Base-by-base conservation (phyloP, 768 basidiomycete genomes). In the Boletus vermiculosoides region DNA sequence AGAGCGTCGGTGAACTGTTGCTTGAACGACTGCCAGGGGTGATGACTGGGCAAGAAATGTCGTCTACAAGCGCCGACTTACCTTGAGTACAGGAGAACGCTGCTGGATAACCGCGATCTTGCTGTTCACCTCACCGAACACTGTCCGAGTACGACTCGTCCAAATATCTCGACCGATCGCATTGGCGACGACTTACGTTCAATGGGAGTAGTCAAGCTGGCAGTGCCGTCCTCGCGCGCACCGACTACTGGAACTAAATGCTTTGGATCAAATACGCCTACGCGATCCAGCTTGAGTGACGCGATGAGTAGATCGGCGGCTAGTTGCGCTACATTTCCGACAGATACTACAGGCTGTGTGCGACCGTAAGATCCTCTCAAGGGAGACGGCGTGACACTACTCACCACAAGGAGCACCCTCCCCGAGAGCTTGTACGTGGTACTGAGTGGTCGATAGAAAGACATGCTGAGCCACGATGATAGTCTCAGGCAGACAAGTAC, bases 291-390 rank as follows among this genome's bases (percentile, higher is more conserved):
- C 31, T 76, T 77, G 46, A 90, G 75, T 2, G 87, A 85, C 5
- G 86, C 71, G 59, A 92, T 85, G 58, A 94, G 73, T 18, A 94
- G 73, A 71, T 94, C 91, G 11, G 76, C 83, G 0, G 90, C 83
- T 13, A 94, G 78, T 65, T 94, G 91, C n/a, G 84, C 78, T 42
- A 93, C 80, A 73, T 93, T 93, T 47, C 88, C 91, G 12, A 83
- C 82, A 6, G 91, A 92, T 12, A 93, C 88, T 44, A 91, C 66
- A 34, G 92, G 90, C 82, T 83, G 54, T 40, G 62, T 60, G 64
- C 40, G 42, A 47, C 44, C 47, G 15, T 49, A 34, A 60, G 52
- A 45, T 54, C 16, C 11, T 33, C n/a, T 30, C n/a, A 20, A 16
- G 15, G 16, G 11, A 44, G 33, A 33, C 0, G 36, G n/a, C 5